A percentile compares a stretch with the other conserved stretches of the same genome.
Evolutionary conservation across 2,329 filamentous ascomycete species (phyloP).

Genomic region (Stachybotrys echinatus): DNA sequence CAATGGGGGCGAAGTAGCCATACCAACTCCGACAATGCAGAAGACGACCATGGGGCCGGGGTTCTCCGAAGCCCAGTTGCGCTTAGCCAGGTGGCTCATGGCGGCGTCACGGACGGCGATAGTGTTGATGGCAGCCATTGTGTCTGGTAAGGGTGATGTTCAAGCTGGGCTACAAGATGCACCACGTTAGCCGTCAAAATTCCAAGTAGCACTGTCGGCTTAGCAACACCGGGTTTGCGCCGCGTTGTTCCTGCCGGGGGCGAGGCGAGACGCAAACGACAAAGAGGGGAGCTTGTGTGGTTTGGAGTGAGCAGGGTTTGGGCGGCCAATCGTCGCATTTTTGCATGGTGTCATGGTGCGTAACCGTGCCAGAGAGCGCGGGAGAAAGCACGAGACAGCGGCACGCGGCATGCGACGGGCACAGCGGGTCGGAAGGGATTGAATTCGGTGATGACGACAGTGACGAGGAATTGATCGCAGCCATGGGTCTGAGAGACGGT

Average conservation of each 20-base stretch:
- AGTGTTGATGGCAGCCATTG: slow-evolving; percentile 36
- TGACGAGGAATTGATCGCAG: neutral
- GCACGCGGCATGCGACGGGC: slow-evolving; percentile 18
- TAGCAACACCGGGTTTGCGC: neutral
- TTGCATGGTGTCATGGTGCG: neutral
- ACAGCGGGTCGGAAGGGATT: neutral
- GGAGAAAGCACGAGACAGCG: slow-evolving; percentile 17
- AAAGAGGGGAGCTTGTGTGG: neutral
- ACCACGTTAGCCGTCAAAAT: neutral
- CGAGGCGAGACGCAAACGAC: no score
- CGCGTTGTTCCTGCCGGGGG: no score
- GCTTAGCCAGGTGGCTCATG: slow-evolving; percentile 33
- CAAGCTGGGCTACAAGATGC: slow-evolving; percentile 8
- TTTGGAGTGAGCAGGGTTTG: neutral
- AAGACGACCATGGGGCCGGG: slow-evolving; percentile 38
- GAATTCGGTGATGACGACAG: neutral
- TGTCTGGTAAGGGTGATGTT: slow-evolving; percentile 19
- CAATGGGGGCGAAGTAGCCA: slow-evolving; percentile 3
- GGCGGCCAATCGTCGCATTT: neutral
- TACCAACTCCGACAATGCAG: slow-evolving; percentile 36
- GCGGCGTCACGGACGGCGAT: slow-evolving; percentile 31
- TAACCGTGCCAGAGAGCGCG: neutral
- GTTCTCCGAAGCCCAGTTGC: slow-evolving; percentile 33
- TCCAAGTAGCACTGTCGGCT: neutral
- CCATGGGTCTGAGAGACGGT: neutral